Base-by-base conservation (phyloP, 2,329 filamentous ascomycete species). In the Fusarium odoratissimum region DNA sequence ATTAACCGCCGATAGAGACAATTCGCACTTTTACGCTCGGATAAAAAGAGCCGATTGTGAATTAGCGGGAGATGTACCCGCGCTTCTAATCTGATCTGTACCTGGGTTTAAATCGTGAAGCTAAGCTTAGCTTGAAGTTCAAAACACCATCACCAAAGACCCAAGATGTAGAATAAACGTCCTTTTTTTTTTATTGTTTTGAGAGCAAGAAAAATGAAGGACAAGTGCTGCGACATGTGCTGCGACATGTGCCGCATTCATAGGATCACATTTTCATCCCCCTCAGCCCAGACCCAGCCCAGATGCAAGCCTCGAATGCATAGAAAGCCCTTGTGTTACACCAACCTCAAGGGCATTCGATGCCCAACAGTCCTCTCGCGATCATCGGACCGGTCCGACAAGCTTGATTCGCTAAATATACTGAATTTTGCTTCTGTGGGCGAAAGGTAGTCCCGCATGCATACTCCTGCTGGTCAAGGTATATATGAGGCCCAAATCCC, bases 311-410 rank as follows among this genome's bases (percentile, higher is more conserved):
- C n/a, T 12, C 49, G 33, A 38, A 35, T 23, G 19, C 31, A 31
- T n/a, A 33, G 30, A n/a, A 35, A 28, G 45, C 44, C 30, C 25
- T 72, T 42, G 42, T 46, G 52, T 40, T 41, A 48, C 56, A 48
- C 52, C 44, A 62, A 12, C 14, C 16, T 45, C 25, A 14, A 52
- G 17, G 44, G 52, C 6, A 67, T 42, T 35, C n/a, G 35, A 35
- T 28, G 41, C n/a, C 28, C 37, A 44, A 40, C 19, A 21, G 16
- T 37, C 23, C 23, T 48, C 23, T 33, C 5, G 11, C 8, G 16
- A 25, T 16, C 10, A 1, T 8, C 5, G 12, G 5, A 45, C 6
- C 1, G 2, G 1, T 1, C 17, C 28, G 1, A 0, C 0, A 3
- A 9, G 1, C 1, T 6, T 31, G 30, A 46, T 57, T 35, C 13